A percentile compares a stretch with the other conserved stretches of the same genome.
These are phyloP conservation scores for Saccharomycopsis sp. DNA, from an alignment of 805 yeast species.

Conservation along the genomic window DNA sequence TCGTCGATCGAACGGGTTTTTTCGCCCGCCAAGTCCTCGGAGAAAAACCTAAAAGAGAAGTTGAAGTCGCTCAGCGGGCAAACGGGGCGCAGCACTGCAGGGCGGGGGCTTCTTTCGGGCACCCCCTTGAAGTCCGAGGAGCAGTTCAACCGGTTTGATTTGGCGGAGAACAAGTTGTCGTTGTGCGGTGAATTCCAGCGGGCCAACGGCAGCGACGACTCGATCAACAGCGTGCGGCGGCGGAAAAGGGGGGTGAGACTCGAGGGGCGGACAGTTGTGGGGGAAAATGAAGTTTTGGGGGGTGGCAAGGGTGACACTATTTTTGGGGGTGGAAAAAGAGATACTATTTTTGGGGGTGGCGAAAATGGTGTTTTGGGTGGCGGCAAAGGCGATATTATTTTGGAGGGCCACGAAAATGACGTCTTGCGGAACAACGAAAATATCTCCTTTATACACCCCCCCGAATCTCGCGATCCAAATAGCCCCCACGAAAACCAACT, in stretches of 20 bases:
- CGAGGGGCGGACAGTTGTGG: too few relatives aligned
- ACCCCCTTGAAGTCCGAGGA: slow-evolving; percentile 5
- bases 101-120: not conserved
- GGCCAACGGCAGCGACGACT: slow-evolving; percentile 17
- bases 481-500: not conserved
- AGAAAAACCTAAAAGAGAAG: slow-evolving; percentile 8
- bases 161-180: slow-evolving; percentile 2
- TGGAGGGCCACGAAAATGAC: too few relatives aligned
- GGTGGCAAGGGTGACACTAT: too few relatives aligned
- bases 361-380: too few relatives aligned
- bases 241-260: not conserved
- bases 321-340: too few relatives aligned
- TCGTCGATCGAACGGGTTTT: slow-evolving; percentile 10
- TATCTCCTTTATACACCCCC: too few relatives aligned
- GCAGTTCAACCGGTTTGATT: not conserved
- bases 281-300: too few relatives aligned
- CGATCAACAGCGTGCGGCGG: slow-evolving; percentile 11
- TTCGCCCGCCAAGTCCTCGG: slow-evolving; percentile 2
- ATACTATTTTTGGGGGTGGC: too few relatives aligned
- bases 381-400: too few relatives aligned
- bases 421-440: too few relatives aligned
- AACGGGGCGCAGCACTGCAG: not conserved
- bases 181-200: not conserved
- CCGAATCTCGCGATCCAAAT: not conserved
- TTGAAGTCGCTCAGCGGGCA: slow-evolving; percentile 2